Evolutionary conservation across 495 filamentous ascomycete species (phyloP).

Genomic region (Aspergillus carlsbadensis): DNA sequence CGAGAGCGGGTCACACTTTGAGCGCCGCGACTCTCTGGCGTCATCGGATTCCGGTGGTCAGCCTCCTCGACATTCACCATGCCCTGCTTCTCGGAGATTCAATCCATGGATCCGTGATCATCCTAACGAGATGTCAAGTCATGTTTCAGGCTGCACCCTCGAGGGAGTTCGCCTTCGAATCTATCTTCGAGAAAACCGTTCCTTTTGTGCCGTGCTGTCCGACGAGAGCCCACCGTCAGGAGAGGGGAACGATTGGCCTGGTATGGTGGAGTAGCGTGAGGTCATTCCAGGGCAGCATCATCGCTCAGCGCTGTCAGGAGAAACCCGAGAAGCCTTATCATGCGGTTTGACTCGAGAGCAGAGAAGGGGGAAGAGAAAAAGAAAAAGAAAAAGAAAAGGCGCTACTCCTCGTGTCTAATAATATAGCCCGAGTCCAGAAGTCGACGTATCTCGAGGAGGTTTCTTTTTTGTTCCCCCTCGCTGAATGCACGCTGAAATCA

Average conservation of each 20-base stretch:
- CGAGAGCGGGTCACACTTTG: conserved; percentile 10
- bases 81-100: neutral
- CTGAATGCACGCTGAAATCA: conserved; percentile 25
- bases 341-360: neutral
- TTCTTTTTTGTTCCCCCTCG: neutral
- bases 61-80: neutral
- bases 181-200: too few relatives aligned
- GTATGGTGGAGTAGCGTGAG: neutral
- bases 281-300: conserved; percentile 1
- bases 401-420: too few relatives aligned
- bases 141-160: too few relatives aligned
- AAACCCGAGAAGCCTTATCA: neutral
- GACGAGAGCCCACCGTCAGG: too few relatives aligned
- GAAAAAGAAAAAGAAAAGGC: neutral
- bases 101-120: neutral
- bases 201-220: too few relatives aligned
- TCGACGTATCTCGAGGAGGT: neutral
- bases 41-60: conserved; percentile 8
- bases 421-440: too few relatives aligned
- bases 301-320: conserved; percentile 7
- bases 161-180: too few relatives aligned
- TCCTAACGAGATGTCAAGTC: neutral
- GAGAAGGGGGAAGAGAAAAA: neutral
- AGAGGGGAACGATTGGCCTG: conserved; percentile 7
- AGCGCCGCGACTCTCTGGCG: conserved; percentile 6